phyloP scores from a whole-genome alignment of 495 filamentous ascomycete genomes.

The Aspergillus incahuasiensis region DNA sequence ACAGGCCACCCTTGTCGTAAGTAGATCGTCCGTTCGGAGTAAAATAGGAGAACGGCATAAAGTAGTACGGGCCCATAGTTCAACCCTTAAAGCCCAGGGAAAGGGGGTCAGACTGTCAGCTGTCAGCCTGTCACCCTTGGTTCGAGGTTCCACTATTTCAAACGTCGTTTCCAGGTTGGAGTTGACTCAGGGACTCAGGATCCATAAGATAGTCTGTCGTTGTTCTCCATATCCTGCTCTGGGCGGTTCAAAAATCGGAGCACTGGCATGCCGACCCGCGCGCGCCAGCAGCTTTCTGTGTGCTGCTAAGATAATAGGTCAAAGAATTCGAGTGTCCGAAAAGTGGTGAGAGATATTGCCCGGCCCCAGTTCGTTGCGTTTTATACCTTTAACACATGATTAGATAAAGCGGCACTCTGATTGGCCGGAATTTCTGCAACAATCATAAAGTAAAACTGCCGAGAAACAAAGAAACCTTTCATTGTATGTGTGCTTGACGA shows the following conservation, averaged over 20 bases:
- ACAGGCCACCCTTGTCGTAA: neutral
- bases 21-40: neutral
- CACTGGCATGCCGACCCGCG: no score
- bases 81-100: neutral
- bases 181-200: neutral
- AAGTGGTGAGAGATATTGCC: neutral
- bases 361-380: conserved; percentile 2
- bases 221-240: neutral
- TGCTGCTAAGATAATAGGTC: no score
- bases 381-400: conserved; percentile 16
- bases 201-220: neutral
- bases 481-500: conserved; percentile 28
- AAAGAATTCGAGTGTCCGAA: no score
- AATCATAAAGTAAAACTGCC: neutral
- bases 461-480: conserved; percentile 13
- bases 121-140: neutral
- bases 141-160: neutral
- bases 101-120: neutral
- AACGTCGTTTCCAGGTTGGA: neutral
- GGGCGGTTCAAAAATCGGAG: neutral
- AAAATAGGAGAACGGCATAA: neutral
- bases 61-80: neutral
- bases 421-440: neutral
- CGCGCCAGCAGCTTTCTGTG: no score
- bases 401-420: conserved; percentile 2